Evolutionary conservation across 192 early-diverging fungal species (phyloP).

Genomic region (Dimargaris cristalligena): DNA sequence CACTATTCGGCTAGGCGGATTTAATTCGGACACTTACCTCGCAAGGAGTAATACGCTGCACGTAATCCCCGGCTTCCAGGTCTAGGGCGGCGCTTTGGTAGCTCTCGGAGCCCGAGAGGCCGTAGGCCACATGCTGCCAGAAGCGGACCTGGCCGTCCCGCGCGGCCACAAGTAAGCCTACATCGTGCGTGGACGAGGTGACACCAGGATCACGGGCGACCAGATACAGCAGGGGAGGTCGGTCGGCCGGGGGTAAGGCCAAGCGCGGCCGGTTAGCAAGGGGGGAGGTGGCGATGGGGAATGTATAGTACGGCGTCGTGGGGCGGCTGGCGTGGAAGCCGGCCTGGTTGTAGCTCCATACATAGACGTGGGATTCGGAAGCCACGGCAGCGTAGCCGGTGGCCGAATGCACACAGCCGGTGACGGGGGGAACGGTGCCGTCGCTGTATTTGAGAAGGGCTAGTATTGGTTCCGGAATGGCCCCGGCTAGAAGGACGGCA

Average conservation of each 20-base stretch:
- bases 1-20: too few species aligned
- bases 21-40: too few species aligned
- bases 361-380: slow-evolving; percentile 7
- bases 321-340: background rate
- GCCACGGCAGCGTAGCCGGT: slow-evolving; percentile 5
- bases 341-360: slow-evolving; percentile 7
- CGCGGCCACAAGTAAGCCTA: slow-evolving; percentile 21
- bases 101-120: slow-evolving; percentile 20
- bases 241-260: background rate
- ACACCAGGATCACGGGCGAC: background rate
- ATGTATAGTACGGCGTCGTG: slow-evolving; percentile 12
- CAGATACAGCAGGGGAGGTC: background rate
- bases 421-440: background rate
- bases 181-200: slow-evolving; percentile 10
- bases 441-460: background rate
- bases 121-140: slow-evolving; percentile 28
- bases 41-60: slow-evolving; percentile 14
- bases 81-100: slow-evolving; percentile 11
- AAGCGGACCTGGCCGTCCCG: slow-evolving; percentile 23
- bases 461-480: background rate
- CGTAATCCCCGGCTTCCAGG: slow-evolving; percentile 15
- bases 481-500: slow-evolving; percentile 4
- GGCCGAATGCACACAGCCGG: slow-evolving; percentile 1
- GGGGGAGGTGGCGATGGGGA: slow-evolving; percentile 17
- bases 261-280: slow-evolving; percentile 9